Base-by-base conservation (phyloP, 441 rosid species). In the Aleurites moluccanus region DNA sequence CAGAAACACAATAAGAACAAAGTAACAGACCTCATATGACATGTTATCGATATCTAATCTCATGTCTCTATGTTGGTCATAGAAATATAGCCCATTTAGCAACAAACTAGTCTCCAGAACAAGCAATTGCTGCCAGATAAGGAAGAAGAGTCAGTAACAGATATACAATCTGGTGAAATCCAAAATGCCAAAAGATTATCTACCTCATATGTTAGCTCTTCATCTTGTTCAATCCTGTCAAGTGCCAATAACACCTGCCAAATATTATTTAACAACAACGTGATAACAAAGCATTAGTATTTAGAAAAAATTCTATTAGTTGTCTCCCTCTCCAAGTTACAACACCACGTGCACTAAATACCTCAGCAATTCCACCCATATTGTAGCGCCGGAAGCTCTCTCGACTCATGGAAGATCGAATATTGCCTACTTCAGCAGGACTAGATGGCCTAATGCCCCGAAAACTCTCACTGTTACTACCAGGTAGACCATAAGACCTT, bases 331-430 rank as follows among this genome's bases (percentile, higher is more conserved):
- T 53, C 62, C 11, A 6, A 60, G 20, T 35, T 21, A 20, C 35
- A 79, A 40, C 28, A 56, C 13, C 10, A 27, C 8, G 45, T 45
- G 47, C 55, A 53, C 33, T 18, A 71, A 59, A 35, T 87, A 95
- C 99, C 99, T 91, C 99, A n/a, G 97, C 92, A 84, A 93, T 87
- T 66, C 94, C 99, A 80, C 88, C 94, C 88, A 89, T 83, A 79
- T 78, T 88, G 86, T 84, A 91, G 69, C 75, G 86, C 50, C 73
- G 84, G 71, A 89, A 88, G 81, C 85, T 85, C 61, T 89, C 93
- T 49, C 73, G 83, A 77, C 83, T 89, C 14, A 78, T 55, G 65
- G 82, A 75, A 68, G 93, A 82, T 74, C 70, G 87, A 42, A 76
- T 67, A 55, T 82, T 69, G 71, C 90, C 84, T 76, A 80, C 70